Evolutionary conservation across 164 flowering plant genomes (phyloP), one percentile per base, ranked within the genome.

Genomic region (Liriodendron chinense): DNA sequence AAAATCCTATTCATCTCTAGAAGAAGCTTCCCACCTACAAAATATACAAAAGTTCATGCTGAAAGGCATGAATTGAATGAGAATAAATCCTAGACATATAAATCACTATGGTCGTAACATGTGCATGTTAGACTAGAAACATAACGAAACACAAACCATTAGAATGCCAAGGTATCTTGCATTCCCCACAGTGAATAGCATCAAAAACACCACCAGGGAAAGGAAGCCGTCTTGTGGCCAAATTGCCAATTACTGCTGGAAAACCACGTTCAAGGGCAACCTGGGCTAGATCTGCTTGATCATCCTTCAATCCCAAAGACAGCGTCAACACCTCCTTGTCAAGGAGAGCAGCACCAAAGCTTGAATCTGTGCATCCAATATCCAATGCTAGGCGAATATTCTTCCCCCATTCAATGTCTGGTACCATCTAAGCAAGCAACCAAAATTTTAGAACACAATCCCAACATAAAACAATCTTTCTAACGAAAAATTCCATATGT

Each of bases 371-470:
- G 74, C 93, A 86, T 73, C 98, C 98, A 75, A 96, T 83, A 75
- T 96, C 99, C 82, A 94, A 82, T 34, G 92, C 87, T n/a, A 91
- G 75, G 53, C 91, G 98, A 21, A 96, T 88, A 77, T 91, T 94
- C 83, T 94, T 94, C 47, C 99, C 99, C 98, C 98, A 96, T 79
- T 96, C 99, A 77, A 96, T 92, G 77, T 96, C 99, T 71, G 99
- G 99, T 74, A 90, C 98, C 94, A 89, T 94, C 99, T 96, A 84
- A 26, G 49, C 75, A 78, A 74, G 18, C 73, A 78, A 20, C 50
- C 61, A 72, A 78, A 53, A 59, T 72, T 56, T 47, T 47, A 71
- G 48, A 72, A 59, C 67, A 50, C 16, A 69, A 56, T 20, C n/a
- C 49, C n/a, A 1, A 66, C n/a, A 48, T 74, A 4, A 53, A 74